Conservation (phyloP, 1,139 yeast genomes). For the Nakaseomyces kungkrabaensis region DNA sequence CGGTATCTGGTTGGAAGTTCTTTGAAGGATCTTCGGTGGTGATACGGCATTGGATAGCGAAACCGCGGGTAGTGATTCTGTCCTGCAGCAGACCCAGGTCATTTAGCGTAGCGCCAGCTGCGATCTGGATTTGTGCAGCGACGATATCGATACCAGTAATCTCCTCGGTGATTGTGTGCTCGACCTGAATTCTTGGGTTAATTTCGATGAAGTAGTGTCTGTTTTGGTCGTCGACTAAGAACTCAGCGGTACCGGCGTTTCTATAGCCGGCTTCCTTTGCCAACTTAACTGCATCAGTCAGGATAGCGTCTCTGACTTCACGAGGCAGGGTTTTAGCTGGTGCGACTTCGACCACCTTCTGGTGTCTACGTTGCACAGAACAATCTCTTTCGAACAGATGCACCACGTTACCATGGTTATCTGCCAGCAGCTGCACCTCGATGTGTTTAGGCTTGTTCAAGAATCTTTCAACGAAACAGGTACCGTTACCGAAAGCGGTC, state of each 20-base stretch:
- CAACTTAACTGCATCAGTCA: slow-evolving; percentile 87
- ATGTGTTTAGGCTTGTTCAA: slow-evolving; percentile 94
- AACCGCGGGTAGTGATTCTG: slow-evolving; percentile 90
- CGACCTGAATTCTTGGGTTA: slow-evolving; percentile 97
- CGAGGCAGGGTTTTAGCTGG: slow-evolving; percentile 88
- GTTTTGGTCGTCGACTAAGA: slow-evolving; percentile 84
- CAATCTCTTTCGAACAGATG: slow-evolving; percentile 97
- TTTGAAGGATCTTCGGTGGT: slow-evolving; percentile 97
- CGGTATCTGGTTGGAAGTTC: slow-evolving; percentile 97
- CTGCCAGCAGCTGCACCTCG: slow-evolving; percentile 94
- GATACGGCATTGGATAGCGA: slow-evolving; percentile 98
- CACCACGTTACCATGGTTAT: slow-evolving; percentile 85
- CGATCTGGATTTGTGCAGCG: slow-evolving; percentile 97
- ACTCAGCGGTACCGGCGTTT: slow-evolving; percentile 99
- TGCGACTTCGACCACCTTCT: slow-evolving; percentile 97
- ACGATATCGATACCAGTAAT: slow-evolving; percentile 97
- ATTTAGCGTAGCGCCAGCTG: slow-evolving; percentile 92
- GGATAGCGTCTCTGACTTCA: slow-evolving; percentile 77
- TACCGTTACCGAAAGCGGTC: slow-evolving; percentile 96
- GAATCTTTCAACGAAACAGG: slow-evolving; percentile 94
- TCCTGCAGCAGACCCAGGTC: slow-evolving; percentile 91
- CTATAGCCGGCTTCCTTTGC: slow-evolving; percentile 84
- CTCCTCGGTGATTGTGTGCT: slow-evolving; percentile 97
- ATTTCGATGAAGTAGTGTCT: slow-evolving; percentile 97
- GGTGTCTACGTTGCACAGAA: slow-evolving; percentile 98